Conservation (phyloP, 257 asterid species). For the Solanum megistacrolobum region DNA sequence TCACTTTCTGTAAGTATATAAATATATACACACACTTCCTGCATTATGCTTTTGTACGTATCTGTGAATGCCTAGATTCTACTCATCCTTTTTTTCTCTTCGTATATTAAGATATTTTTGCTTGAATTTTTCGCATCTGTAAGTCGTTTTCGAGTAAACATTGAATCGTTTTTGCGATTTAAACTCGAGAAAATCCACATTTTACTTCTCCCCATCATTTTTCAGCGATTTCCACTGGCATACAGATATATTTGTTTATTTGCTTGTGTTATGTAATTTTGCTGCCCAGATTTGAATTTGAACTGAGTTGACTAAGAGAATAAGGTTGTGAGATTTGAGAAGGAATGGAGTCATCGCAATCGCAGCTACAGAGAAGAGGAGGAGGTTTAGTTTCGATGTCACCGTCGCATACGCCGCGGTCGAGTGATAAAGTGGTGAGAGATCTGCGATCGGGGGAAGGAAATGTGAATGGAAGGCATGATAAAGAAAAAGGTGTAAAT, state of each 20-base stretch:
- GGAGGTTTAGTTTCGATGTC: slow-evolving; percentile 43
- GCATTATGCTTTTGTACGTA: background rate
- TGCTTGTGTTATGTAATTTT: background rate
- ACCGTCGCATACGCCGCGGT: slow-evolving; percentile 76
- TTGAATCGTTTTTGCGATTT: background rate
- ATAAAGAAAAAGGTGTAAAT: slow-evolving; percentile 84
- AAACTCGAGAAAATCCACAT: background rate
- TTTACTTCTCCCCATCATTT: background rate
- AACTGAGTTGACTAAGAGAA: slow-evolving; percentile 7
- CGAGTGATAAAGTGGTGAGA: slow-evolving; percentile 56
- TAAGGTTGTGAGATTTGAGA: slow-evolving; percentile 2
- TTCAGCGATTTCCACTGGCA: background rate
- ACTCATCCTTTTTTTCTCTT: background rate
- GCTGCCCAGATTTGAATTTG: slow-evolving; percentile 5
- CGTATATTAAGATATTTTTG: background rate
- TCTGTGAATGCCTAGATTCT: background rate
- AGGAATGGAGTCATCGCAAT: slow-evolving; percentile 49
- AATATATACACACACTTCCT: background rate
- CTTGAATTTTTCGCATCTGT: background rate
- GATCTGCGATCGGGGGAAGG: slow-evolving; percentile 96
- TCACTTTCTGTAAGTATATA: background rate
- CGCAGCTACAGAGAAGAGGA: slow-evolving; percentile 41
- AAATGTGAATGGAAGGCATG: slow-evolving; percentile 58
- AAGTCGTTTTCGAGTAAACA: background rate
- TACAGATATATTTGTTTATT: background rate